phyloP scores from a whole-genome alignment of 129 eudicot genomes.

The Ambrosia artemisiifolia region DNA sequence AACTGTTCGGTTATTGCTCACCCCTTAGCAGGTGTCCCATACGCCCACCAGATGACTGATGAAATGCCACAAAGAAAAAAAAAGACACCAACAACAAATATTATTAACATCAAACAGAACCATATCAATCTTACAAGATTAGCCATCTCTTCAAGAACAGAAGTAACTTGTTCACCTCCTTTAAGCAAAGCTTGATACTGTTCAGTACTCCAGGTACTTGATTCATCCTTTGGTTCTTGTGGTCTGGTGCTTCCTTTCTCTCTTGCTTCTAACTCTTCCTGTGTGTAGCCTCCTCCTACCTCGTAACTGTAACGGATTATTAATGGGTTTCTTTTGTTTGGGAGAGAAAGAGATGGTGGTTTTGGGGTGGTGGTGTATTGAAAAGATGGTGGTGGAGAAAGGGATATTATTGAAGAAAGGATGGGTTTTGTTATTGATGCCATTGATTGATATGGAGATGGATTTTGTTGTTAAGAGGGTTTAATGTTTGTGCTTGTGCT shows the following conservation, averaged over 20 bases:
- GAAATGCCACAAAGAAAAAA: constrained; percentile 17
- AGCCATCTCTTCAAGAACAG: constrained; percentile 92
- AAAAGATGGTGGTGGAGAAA: not conserved
- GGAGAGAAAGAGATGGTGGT: constrained; percentile 14
- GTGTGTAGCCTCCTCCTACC: constrained; percentile 60
- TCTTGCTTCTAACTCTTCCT: constrained; percentile 40
- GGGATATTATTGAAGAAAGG: constrained; percentile 6
- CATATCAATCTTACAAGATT: constrained; percentile 57
- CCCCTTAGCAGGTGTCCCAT: no score
- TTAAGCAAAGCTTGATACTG: constrained; percentile 71
- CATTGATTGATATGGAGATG: constrained; percentile 16
- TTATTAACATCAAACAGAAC: not conserved
- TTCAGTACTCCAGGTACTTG: constrained; percentile 34
- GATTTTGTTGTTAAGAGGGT: not conserved
- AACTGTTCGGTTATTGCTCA: no score
- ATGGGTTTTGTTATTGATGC: constrained; percentile 23
- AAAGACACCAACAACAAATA: not conserved
- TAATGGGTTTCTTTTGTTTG: constrained; percentile 1
- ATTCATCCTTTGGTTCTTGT: constrained; percentile 6
- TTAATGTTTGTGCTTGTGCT: no score
- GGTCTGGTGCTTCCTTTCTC: constrained; percentile 17
- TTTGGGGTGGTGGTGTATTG: constrained; percentile 4
- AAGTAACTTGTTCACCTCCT: constrained; percentile 97
- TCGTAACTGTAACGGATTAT: constrained; percentile 39
- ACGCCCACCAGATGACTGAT: constrained; percentile 29